Evolutionary conservation across 371 early-diverging fungal species (phyloP).

Genomic region (Mucor irregularis): DNA sequence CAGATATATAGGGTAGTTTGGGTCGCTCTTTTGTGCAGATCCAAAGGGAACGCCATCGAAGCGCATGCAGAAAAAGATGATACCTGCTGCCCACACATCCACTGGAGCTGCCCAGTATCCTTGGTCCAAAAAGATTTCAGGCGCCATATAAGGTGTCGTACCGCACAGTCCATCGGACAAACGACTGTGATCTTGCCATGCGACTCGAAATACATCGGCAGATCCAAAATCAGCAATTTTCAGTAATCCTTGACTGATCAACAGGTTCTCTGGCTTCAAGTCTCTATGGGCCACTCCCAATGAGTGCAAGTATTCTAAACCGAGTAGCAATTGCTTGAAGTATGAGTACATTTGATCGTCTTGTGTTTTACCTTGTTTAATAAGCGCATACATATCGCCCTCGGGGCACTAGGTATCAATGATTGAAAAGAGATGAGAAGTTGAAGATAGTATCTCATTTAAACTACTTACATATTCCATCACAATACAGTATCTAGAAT

Average conservation of each 20-base stretch:
- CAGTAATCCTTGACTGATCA: constrained; percentile 44
- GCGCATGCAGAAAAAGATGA: constrained; percentile 79
- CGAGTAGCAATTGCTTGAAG: constrained; percentile 68
- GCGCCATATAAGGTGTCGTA: constrained; percentile 87
- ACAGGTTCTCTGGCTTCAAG: constrained; percentile 69
- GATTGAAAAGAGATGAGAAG: background rate
- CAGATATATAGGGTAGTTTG: constrained; percentile 63
- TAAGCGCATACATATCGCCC: constrained; percentile 37
- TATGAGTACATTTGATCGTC: constrained; percentile 32
- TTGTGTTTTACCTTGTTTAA: constrained; percentile 27
- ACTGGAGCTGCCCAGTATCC: constrained; percentile 75
- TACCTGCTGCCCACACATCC: constrained; percentile 83
- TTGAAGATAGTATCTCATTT: background rate
- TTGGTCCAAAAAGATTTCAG: constrained; percentile 59
- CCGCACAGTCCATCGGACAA: constrained; percentile 80
- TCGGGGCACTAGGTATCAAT: constrained; percentile 31
- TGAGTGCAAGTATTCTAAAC: constrained; percentile 70
- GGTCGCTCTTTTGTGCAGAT: constrained; percentile 56
- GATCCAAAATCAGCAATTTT: constrained; percentile 94
- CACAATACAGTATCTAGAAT: constrained; percentile 36
- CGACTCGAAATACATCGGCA: constrained; percentile 84
- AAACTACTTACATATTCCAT: constrained; percentile 53
- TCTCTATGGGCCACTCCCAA: constrained; percentile 79
- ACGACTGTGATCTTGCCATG: constrained; percentile 69
- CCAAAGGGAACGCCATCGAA: constrained; percentile 68